Percentiles rank a stretch among this genome's conserved stretches.
Conservation (phyloP, 2,329 filamentous ascomycete genomes). For the Aspergillus sp. region DNA sequence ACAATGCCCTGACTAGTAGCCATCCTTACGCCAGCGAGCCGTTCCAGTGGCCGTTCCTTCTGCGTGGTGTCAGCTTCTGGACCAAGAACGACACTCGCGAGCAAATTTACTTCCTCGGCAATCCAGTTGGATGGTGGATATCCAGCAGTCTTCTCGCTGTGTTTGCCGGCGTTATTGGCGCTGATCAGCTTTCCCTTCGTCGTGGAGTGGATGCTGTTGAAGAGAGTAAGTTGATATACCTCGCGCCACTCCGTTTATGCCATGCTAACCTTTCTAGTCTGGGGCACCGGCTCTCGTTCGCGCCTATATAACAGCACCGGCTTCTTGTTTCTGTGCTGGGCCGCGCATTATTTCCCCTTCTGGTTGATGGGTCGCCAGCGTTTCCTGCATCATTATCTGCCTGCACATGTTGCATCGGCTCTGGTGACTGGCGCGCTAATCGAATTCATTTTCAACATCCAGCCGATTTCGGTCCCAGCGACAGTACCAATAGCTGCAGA, state of each 20-base stretch:
- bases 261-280: constrained; percentile 32
- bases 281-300: constrained; percentile 72
- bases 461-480: constrained; percentile 54
- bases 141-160: constrained; percentile 89
- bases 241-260: neutral
- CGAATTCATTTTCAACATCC: constrained; percentile 94
- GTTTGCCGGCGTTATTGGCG: constrained; percentile 85
- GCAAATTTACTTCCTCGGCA: constrained; percentile 98
- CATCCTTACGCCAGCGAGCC: constrained; percentile 95
- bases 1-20: constrained; percentile 94
- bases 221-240: constrained; percentile 66
- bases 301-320: constrained; percentile 97
- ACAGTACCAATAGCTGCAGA: constrained; percentile 51
- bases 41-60: constrained; percentile 96
- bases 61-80: constrained; percentile 98
- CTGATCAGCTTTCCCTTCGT: constrained; percentile 89
- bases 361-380: constrained; percentile 97
- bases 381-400: constrained; percentile 97
- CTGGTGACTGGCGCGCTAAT: constrained; percentile 88
- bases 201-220: constrained; percentile 92
- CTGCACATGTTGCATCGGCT: constrained; percentile 85
- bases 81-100: constrained; percentile 91
- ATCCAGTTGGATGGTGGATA: constrained; percentile 97
- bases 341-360: constrained; percentile 95
- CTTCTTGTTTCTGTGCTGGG: constrained; percentile 99